Conservation (phyloP, 116 monocot species). For the Trichopus zeylanicus region DNA sequence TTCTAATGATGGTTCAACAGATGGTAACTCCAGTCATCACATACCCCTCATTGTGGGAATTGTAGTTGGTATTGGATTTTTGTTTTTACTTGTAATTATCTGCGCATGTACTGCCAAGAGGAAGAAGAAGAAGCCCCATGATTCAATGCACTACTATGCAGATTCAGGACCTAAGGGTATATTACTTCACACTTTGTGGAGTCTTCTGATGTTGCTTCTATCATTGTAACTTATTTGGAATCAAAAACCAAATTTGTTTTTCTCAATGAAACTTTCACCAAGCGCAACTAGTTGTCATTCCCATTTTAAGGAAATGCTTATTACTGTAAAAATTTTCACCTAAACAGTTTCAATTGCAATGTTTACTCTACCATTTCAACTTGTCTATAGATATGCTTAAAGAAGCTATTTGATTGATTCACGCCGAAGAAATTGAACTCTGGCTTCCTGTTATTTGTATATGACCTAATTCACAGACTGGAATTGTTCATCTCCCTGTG, state of each 20-base stretch:
- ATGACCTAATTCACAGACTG: no score
- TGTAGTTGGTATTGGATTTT: constrained; percentile 2
- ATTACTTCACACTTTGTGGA: background rate
- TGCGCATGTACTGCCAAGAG: constrained; percentile 5
- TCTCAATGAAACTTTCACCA: no score
- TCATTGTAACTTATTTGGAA: no score
- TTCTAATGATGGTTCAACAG: background rate
- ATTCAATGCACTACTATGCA: constrained; percentile 16
- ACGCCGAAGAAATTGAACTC: background rate
- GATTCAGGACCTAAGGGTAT: constrained; percentile 20
- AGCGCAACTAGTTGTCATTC: background rate
- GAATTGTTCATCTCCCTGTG: no score
- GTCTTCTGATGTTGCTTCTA: background rate
- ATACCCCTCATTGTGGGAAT: constrained; percentile 3
- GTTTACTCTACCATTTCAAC: no score
- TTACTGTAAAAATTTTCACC: no score
- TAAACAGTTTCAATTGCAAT: no score
- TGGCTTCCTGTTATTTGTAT: background rate
- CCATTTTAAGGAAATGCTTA: background rate
- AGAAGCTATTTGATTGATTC: background rate
- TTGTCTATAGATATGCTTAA: no score
- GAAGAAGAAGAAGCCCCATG: constrained; percentile 19
- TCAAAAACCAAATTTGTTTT: no score
- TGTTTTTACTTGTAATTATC: constrained; percentile 9
- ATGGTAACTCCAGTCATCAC: background rate